Evolutionary conservation across 495 filamentous ascomycete species (phyloP).

Genomic region (Lindgomyces ingoldianus): DNA sequence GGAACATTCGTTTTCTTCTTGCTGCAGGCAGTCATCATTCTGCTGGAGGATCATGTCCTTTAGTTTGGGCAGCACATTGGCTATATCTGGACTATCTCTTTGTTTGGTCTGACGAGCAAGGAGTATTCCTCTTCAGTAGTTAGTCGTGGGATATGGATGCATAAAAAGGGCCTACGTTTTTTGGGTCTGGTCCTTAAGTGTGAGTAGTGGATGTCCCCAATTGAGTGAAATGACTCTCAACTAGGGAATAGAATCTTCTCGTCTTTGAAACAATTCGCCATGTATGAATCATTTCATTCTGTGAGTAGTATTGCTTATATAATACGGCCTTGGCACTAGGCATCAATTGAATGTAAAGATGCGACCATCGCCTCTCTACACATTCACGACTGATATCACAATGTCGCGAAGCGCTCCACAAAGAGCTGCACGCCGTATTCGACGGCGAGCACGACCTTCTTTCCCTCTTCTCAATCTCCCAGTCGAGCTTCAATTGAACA

Average conservation of each 20-base stretch:
- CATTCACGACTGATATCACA: too few species aligned
- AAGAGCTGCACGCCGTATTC: constrained; percentile 3
- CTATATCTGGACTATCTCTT: constrained; percentile 14
- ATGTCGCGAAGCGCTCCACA: constrained; percentile 11
- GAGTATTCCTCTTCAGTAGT: neutral
- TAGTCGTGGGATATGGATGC: constrained; percentile 6
- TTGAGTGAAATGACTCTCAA: too few species aligned
- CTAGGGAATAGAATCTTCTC: too few species aligned
- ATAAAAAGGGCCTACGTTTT: neutral
- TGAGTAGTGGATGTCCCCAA: too few species aligned
- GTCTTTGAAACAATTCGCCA: too few species aligned
- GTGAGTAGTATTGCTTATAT: too few species aligned
- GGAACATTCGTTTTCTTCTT: constrained; percentile 4
- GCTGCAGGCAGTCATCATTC: constrained; percentile 13
- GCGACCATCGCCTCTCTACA: too few species aligned
- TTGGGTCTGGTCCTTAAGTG: neutral
- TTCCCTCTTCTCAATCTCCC: constrained; percentile 12
- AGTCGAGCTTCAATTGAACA: constrained; percentile 7
- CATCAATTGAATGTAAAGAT: too few species aligned
- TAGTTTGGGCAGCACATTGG: constrained; percentile 15
- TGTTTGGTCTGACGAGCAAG: constrained; percentile 11
- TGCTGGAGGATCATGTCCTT: constrained; percentile 26
- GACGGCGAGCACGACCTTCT: neutral
- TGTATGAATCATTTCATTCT: too few species aligned
- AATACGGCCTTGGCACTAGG: neutral